Evolutionary conservation across 2,329 filamentous ascomycete genomes (phyloP).

Genomic region (Cladophialophora carrionii): DNA sequence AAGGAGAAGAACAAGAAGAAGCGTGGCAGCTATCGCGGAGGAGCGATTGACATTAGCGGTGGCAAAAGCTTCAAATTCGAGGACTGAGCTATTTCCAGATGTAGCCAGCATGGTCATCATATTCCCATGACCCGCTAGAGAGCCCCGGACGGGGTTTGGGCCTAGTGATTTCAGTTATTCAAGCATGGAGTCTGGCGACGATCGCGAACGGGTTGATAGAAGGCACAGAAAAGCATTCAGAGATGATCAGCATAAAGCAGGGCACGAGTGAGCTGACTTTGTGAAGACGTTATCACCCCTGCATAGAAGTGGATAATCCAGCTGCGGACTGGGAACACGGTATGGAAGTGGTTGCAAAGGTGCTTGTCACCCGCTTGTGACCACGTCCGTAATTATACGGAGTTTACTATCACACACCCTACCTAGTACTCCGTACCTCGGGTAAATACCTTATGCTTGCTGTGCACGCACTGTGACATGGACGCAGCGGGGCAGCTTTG

Average conservation of each 20-base stretch:
- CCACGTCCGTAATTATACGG: not conserved
- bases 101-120: not conserved
- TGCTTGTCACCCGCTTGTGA: not conserved
- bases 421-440: too few species aligned
- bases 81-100: slow-evolving; percentile 58
- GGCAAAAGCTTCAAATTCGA: slow-evolving; percentile 95
- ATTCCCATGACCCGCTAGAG: not conserved
- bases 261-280: not conserved
- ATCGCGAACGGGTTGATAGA: not conserved
- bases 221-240: slow-evolving; percentile 11
- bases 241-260: not conserved
- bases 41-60: slow-evolving; percentile 77
- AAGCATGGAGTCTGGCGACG: slow-evolving; percentile 42
- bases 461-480: not conserved
- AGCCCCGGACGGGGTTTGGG: not conserved
- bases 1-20: slow-evolving; percentile 99
- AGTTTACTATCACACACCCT: too few species aligned
- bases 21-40: slow-evolving; percentile 86
- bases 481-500: too few species aligned
- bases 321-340: not conserved
- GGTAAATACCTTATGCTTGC: too few species aligned
- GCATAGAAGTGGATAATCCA: not conserved
- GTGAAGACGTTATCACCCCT: not conserved
- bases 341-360: not conserved
- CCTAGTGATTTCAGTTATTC: not conserved